phyloP scores from a whole-genome alignment of 2,329 filamentous ascomycete species.

The Sphaceloma murrayae region DNA sequence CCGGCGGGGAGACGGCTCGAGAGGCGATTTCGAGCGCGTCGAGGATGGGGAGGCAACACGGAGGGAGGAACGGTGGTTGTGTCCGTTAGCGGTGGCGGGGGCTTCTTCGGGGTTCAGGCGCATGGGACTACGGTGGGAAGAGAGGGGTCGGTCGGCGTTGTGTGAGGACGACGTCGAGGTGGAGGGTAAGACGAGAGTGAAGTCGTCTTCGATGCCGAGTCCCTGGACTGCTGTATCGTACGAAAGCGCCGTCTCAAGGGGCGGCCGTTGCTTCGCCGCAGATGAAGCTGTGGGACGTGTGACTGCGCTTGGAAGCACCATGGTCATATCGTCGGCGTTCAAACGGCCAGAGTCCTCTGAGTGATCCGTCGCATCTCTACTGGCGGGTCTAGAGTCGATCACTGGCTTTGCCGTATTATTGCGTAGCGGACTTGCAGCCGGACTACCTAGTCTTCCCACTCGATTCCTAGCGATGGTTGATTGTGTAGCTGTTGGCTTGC shows the following conservation, averaged over 20 bases:
- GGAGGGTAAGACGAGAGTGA: conserved; percentile 43
- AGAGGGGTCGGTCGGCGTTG: conserved; percentile 20
- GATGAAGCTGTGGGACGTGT: conserved; percentile 22
- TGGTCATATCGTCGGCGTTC: conserved; percentile 39
- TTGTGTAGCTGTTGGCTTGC: conserved; percentile 27
- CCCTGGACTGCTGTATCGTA: conserved; percentile 32
- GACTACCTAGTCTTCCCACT: conserved; percentile 16
- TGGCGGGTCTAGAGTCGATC: conserved; percentile 24
- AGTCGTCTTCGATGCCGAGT: conserved; percentile 38
- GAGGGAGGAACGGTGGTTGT: conserved; percentile 6
- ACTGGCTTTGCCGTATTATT: conserved; percentile 13
- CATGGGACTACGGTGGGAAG: conserved; percentile 25
- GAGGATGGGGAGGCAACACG: conserved; percentile 10
- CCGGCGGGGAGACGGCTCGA: conserved; percentile 15
- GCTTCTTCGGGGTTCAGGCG: conserved; percentile 29
- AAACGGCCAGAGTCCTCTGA: conserved; percentile 16
- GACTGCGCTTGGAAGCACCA: conserved; percentile 38
- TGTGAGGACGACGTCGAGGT: conserved; percentile 21
- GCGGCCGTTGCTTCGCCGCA: conserved; percentile 25
- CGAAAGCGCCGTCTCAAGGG: conserved; percentile 31
- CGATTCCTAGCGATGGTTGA: conserved; percentile 17
- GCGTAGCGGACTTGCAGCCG: conserved; percentile 17
- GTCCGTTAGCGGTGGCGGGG: background rate
- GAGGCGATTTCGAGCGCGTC: conserved; percentile 5
- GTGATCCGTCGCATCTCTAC: conserved; percentile 25